Evolutionary conservation across 208 protist species (phyloP).

Genomic region (Lotmaria passim): DNA sequence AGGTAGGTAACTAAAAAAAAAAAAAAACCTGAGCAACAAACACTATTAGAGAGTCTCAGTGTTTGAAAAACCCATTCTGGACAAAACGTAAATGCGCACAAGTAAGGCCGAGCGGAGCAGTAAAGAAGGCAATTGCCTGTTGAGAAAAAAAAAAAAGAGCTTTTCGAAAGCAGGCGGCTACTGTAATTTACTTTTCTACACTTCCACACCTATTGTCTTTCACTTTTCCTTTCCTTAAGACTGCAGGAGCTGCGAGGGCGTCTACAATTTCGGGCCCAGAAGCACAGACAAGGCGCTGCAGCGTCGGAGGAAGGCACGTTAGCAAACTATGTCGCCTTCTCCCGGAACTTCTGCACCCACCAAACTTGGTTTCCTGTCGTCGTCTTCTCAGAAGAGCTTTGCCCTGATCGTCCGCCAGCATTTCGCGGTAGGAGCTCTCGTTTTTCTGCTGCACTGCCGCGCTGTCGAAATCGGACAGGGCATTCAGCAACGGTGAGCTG

Average conservation of each 20-base stretch:
- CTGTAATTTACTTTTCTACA: too few species aligned
- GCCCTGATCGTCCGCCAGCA: not conserved
- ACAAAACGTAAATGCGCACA: too few species aligned
- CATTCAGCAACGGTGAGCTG: not conserved
- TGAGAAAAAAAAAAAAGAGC: too few species aligned
- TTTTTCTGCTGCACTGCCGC: not conserved
- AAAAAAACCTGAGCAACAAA: too few species aligned
- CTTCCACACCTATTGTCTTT: too few species aligned
- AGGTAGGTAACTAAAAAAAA: too few species aligned
- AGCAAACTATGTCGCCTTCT: not conserved
- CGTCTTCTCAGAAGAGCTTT: not conserved
- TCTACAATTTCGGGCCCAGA: not conserved
- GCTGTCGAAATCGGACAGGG: not conserved
- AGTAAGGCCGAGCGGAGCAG: too few species aligned
- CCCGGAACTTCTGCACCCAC: not conserved
- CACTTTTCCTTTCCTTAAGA: not conserved
- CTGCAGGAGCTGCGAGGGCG: not conserved
- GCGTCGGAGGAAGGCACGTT: not conserved
- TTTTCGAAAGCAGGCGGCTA: too few species aligned
- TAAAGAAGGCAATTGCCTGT: too few species aligned
- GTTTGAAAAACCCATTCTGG: too few species aligned
- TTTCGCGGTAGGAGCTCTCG: not conserved
- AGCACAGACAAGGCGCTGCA: constrained; percentile 1
- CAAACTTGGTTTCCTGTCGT: too few species aligned
- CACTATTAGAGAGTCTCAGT: too few species aligned